phyloP scores from a whole-genome alignment of 2,329 filamentous ascomycete species.

The Akanthomyces lecanii region DNA sequence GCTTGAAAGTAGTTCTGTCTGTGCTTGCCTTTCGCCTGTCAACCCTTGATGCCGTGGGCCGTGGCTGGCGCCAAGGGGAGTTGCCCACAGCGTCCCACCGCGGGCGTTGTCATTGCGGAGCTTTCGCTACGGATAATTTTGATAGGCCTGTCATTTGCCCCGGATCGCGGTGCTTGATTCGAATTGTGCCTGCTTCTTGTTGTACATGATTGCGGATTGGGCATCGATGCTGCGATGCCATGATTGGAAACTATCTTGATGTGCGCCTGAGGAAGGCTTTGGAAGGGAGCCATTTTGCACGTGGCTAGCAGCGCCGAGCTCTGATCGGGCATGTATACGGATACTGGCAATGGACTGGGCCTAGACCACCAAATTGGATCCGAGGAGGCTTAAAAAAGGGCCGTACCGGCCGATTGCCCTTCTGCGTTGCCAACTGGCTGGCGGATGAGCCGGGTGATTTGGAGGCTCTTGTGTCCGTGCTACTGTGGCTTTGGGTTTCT shows the following conservation, averaged over 20 bases:
- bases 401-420: background rate
- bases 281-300: background rate
- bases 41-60: background rate
- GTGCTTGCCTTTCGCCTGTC: background rate
- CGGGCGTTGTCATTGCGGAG: conserved; percentile 12
- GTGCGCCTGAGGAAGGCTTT: background rate
- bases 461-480: background rate
- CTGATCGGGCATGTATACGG: background rate
- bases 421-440: background rate
- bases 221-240: background rate
- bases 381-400: background rate
- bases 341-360: background rate
- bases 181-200: background rate
- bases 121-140: background rate
- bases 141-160: conserved; percentile 3
- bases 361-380: conserved; percentile 2
- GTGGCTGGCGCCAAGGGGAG: background rate
- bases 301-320: background rate
- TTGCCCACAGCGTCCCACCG: conserved; percentile 6
- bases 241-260: background rate
- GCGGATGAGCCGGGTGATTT: background rate
- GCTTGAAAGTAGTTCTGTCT: background rate
- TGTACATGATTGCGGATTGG: background rate
- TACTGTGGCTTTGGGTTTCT: background rate
- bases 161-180: background rate